Evolutionary conservation across 177 flowering plant species (phyloP), one percentile per base, ranked within the genome.

Genomic region (Vitis hybrid): DNA sequence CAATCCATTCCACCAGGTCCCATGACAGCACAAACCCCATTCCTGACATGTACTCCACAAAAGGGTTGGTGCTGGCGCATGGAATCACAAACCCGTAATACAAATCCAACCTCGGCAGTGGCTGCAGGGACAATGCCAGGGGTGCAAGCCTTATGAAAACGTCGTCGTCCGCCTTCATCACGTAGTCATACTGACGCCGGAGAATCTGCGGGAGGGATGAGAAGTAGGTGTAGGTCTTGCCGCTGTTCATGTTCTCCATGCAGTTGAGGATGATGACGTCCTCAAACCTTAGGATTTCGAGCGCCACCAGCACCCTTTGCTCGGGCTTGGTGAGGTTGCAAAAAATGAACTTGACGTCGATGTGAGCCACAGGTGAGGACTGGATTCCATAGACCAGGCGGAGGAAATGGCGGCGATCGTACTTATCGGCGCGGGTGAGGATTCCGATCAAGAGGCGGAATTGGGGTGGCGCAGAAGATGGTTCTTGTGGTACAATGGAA

Each of bases 81-180:
- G 93, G 91, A 21, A 87, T 80, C 3, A 84, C 90, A 56, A 80
- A 89, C 1, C 91, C 90, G 27, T 89, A 89, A 66, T 87, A 87
- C 80, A 86, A 55, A 69, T 87, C 93, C 1, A 6, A 30, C 59
- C 93, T 82, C 0, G 84, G 78, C 27, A 83, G 19, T 3, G 81
- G 82, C 56, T 17, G 35, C 3, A 87, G 73, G 0, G 91, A 81
- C 19, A 56, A 51, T 2, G 80, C 82, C 62, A 86, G 62, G 0
- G 76, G 83, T 1, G 52, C 69, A 4, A 86, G 68, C 67, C 90
- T 62, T 9, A 87, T 27, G 74, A 69, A 89, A 8, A 80, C 79
- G 51, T 87, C 93, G n/a, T 89, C 91, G 52, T 87, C 91, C 0
- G 88, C 87, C 72, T 89, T 89, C 91, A 89, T 85, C 56, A 87